phyloP scores from a whole-genome alignment of 192 early-diverging fungal species.

The Podila minutissima region DNA sequence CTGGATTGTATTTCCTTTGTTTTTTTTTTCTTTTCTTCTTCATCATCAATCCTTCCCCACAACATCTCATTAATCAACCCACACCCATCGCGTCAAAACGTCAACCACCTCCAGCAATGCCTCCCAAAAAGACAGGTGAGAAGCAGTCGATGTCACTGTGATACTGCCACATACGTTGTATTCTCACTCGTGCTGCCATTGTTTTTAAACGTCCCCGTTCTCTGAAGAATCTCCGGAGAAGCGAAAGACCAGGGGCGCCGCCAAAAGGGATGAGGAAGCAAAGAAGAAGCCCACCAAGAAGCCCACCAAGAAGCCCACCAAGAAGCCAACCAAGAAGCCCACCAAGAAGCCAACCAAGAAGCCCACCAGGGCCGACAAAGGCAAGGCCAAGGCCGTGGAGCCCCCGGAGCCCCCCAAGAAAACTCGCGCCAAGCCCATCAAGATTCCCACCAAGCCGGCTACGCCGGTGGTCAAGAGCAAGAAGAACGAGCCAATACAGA shows the following conservation, averaged over 20 bases:
- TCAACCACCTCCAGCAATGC: not conserved
- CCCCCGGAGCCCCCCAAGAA: not conserved
- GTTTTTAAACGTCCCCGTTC: not conserved
- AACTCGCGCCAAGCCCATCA: not conserved
- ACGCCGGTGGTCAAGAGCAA: not conserved
- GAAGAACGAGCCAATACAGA: not conserved
- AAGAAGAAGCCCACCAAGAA: not conserved
- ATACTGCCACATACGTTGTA: not conserved
- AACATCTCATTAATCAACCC: not conserved
- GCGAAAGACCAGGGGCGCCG: too few species aligned
- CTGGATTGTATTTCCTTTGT: too few species aligned
- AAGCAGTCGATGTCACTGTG: not conserved
- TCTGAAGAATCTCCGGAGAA: too few species aligned
- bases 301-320: not conserved
- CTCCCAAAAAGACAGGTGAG: not conserved
- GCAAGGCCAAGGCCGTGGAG: not conserved
- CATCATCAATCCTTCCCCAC: too few species aligned
- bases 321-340: not conserved
- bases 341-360: not conserved
- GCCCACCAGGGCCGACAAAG: not conserved
- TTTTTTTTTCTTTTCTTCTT: too few species aligned
- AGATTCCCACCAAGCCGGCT: not conserved
- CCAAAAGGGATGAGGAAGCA: too few species aligned
- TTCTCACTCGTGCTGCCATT: not conserved
- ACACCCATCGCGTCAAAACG: not conserved